phyloP scores from a whole-genome alignment of 148 eudicot species.

The Heliosperma pusillum region DNA sequence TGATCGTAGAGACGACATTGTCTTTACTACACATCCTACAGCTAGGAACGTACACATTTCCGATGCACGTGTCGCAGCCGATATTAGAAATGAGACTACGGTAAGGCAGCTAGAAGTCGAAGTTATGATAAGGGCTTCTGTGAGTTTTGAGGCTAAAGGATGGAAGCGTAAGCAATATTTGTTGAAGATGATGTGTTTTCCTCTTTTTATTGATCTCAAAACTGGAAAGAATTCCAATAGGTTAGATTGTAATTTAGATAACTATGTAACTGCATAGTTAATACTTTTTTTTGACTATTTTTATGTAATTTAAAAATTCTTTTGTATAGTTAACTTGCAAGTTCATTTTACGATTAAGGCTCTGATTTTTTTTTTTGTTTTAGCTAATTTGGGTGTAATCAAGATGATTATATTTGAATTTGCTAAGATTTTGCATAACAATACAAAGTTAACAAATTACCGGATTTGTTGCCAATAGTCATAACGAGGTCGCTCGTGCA shows the following conservation, averaged over 20 bases:
- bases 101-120: constrained; percentile 35
- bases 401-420: too few species aligned
- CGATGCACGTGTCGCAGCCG: constrained; percentile 23
- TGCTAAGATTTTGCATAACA: too few species aligned
- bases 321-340: too few species aligned
- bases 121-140: constrained; percentile 42
- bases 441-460: too few species aligned
- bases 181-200: constrained; percentile 46
- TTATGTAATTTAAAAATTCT: not conserved
- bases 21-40: constrained; percentile 33
- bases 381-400: too few species aligned
- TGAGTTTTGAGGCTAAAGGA: constrained; percentile 46
- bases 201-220: constrained; percentile 29
- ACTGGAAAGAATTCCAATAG: constrained; percentile 30
- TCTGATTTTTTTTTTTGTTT: too few species aligned
- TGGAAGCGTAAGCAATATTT: constrained; percentile 53
- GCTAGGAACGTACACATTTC: constrained; percentile 31
- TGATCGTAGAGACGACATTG: constrained; percentile 34
- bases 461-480: too few species aligned
- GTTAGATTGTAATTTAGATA: constrained; percentile 42
- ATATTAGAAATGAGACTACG: constrained; percentile 38
- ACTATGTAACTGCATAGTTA: not conserved
- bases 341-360: too few species aligned
- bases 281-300: not conserved
- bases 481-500: too few species aligned